Evolutionary conservation across 805 yeast species (phyloP).

Genomic region (Myxozyma mucilagina): DNA sequence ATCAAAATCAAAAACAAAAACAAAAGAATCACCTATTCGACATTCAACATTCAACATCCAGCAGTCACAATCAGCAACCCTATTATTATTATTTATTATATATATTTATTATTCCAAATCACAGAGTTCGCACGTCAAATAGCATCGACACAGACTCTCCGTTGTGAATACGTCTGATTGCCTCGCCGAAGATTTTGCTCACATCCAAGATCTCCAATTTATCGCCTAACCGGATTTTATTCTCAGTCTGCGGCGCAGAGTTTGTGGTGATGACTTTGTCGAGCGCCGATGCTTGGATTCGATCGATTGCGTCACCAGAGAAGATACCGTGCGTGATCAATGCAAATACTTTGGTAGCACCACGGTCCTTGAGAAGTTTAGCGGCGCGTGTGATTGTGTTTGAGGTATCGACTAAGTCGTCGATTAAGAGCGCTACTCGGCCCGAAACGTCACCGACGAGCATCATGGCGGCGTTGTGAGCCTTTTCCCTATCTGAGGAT

Average conservation of each 20-base stretch:
- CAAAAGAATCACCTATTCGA: too few relatives aligned
- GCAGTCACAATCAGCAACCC: too few relatives aligned
- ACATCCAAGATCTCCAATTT: conserved; percentile 83
- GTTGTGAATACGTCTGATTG: conserved; percentile 92
- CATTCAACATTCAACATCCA: too few relatives aligned
- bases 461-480: conserved; percentile 74
- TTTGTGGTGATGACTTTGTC: conserved; percentile 88
- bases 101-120: neutral
- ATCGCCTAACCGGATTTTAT: conserved; percentile 54
- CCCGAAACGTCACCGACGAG: conserved; percentile 92
- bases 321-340: conserved; percentile 90
- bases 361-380: conserved; percentile 84
- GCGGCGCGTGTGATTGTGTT: conserved; percentile 92
- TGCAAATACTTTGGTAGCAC: conserved; percentile 83
- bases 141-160: conserved; percentile 95
- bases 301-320: conserved; percentile 82
- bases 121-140: conserved; percentile 52
- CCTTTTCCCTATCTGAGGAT: conserved; percentile 24
- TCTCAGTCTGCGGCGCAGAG: conserved; percentile 79
- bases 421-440: conserved; percentile 84
- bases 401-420: conserved; percentile 92
- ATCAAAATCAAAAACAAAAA: too few relatives aligned
- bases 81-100: too few relatives aligned
- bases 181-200: conserved; percentile 85
- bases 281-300: conserved; percentile 66